phyloP scores from a whole-genome alignment of 306 rosid genomes.

The Leucaena leucocephala region DNA sequence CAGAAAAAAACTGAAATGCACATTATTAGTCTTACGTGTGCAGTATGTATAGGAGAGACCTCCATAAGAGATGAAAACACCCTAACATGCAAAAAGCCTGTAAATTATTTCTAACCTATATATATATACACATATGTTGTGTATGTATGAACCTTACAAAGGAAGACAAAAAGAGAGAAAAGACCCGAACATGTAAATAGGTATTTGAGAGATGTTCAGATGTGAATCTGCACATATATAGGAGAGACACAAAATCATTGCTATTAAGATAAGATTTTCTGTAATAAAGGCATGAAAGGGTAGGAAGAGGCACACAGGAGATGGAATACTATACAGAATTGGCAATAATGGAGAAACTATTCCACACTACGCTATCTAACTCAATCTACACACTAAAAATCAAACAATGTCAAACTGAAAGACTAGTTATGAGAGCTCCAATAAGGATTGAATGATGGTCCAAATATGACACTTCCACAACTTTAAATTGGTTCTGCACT shows the following conservation, averaged over 20 bases:
- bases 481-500: background rate
- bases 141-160: background rate
- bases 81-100: background rate
- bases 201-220: background rate
- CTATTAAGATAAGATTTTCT: constrained; percentile 5
- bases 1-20: constrained; percentile 22
- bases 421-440: background rate
- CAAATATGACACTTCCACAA: constrained; percentile 13
- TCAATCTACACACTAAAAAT: constrained; percentile 11
- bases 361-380: background rate
- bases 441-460: background rate
- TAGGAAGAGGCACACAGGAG: constrained; percentile 5
- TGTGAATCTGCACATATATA: background rate
- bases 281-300: constrained; percentile 6
- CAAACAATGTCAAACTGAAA: constrained; percentile 24
- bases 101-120: background rate
- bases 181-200: background rate
- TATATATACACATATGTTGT: too few relatives aligned
- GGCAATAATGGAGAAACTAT: background rate
- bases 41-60: background rate
- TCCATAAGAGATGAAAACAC: background rate
- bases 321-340: background rate
- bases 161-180: background rate
- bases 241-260: constrained; percentile 2
- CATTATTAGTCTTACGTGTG: background rate